Percentiles rank a stretch among this genome's conserved stretches.
These are phyloP conservation scores for Talaromyces pinophilus DNA, from an alignment of 2,329 filamentous ascomycete species.

Conservation along the genomic window DNA sequence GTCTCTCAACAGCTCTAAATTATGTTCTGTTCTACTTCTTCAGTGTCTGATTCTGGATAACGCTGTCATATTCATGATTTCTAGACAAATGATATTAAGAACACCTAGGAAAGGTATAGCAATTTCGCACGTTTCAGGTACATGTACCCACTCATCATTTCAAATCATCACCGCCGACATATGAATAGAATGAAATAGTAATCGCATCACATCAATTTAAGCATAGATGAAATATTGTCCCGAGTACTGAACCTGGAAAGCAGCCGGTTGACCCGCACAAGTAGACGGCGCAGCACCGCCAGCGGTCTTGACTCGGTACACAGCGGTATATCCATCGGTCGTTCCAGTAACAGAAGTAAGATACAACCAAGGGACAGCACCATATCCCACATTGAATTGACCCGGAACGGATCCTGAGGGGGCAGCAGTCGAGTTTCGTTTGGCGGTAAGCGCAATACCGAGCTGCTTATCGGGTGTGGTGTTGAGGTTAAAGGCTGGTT, in stretches of 20 bases:
- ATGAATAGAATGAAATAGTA: background rate
- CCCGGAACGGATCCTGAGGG: constrained; percentile 64
- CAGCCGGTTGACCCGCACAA: constrained; percentile 64
- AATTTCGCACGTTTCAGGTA: background rate
- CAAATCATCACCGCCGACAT: background rate
- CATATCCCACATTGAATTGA: constrained; percentile 58
- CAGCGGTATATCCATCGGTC: constrained; percentile 67
- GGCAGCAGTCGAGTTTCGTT: constrained; percentile 62
- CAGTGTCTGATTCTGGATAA: background rate
- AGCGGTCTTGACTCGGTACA: constrained; percentile 82
- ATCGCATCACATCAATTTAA: constrained; percentile 1
- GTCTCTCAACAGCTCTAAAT: background rate
- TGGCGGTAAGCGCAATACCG: constrained; percentile 63
- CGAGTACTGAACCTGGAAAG: constrained; percentile 76
- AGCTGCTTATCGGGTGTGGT: constrained; percentile 49
- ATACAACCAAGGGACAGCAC: constrained; percentile 79
- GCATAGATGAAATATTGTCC: constrained; percentile 72
- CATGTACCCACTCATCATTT: background rate
- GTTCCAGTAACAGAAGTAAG: constrained; percentile 57
- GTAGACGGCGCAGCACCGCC: constrained; percentile 74
- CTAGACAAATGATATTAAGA: background rate
- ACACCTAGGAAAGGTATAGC: background rate
- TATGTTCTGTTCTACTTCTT: background rate
- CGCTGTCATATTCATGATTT: background rate
- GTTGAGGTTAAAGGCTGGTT: constrained; percentile 79